Conservation (phyloP, 2,329 filamentous ascomycete species). For the Aspergillus fumigatiaffinis region DNA sequence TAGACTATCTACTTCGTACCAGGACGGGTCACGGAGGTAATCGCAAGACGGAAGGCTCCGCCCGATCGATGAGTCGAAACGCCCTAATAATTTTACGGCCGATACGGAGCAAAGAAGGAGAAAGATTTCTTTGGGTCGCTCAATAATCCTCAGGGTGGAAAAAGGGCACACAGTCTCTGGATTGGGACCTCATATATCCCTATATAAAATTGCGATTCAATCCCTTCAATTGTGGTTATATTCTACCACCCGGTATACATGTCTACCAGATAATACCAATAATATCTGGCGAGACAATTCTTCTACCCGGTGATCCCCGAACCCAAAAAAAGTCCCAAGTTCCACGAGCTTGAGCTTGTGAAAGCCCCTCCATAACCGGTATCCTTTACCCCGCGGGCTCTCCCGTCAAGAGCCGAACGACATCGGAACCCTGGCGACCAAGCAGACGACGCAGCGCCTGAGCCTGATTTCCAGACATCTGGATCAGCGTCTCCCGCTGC, state of each 20-base stretch:
- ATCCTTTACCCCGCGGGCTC: constrained; percentile 25
- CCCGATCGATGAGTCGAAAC: constrained; percentile 5
- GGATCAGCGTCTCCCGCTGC: constrained; percentile 49
- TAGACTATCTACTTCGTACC: not conserved
- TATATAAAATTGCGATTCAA: not conserved
- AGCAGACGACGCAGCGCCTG: constrained; percentile 49
- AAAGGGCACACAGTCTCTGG: not conserved
- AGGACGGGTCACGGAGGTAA: not conserved
- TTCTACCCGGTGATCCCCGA: constrained; percentile 24
- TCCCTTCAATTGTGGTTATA: not conserved
- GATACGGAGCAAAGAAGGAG: not conserved
- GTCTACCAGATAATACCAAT: not conserved
- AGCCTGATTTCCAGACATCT: constrained; percentile 61
- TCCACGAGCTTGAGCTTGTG: not conserved
- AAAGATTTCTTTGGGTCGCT: not conserved
- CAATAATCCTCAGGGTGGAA: too few species aligned
- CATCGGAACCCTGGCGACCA: constrained; percentile 46
- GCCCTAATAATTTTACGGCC: constrained; percentile 4
- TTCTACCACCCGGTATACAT: not conserved
- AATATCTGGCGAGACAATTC: not conserved
- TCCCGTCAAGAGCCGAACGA: constrained; percentile 31
- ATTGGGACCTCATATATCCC: not conserved
- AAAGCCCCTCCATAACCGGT: constrained; percentile 14
- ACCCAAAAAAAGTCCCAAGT: not conserved
- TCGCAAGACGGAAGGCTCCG: constrained; percentile 13